Base-by-base conservation (phyloP, 1,139 yeast species). In the Debaryomyces nepalensis region DNA sequence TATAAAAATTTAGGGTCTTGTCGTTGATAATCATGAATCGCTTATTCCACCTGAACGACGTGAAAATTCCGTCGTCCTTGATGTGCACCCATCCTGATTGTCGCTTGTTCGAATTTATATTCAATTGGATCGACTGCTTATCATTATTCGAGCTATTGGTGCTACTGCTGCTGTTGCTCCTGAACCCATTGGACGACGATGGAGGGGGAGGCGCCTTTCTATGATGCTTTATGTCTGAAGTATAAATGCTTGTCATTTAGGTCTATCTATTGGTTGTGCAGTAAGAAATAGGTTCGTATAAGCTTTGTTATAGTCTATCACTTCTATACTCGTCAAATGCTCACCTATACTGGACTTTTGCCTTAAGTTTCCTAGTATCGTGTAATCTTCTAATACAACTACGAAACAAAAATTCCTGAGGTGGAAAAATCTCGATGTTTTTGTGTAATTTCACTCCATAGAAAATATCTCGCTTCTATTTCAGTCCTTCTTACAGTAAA, bases 31-130 rank as follows among this genome's bases (percentile, higher is more conserved):
- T 84, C 69, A 91, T 72, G 61, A 74, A 91, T 53, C 95, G 79
- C 59, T 90, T 90, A 47, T 91, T 90, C 98, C 98, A 93, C 53
- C 96, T 73, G 61, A 91, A 89, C 10, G 90, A 81, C 49, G 88
- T 79, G 56, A 74, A 73, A 26, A 87, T 64, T 16, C 97, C 96
- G 54, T 91, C 98, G 55, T 91, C 98, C 61, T 89, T 90, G 43
- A 89, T 83, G 43, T 88, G 87, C 19, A 88, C 91, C 96, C 97
- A 91, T 0, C 98, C 97, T 16, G 68, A 53, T 43, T 68, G 70
- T 24, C 73, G 57, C 44, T 66, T 68, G 40, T 60, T 64, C 32
- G 70, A 56, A 40, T 55, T 54, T 43, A 63, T 49, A 35, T 55
- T 59, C 36, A 63, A 48, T 35, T 54, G 57, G 32, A 53, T 48